A percentile compares a stretch with the other conserved stretches of the same genome.
These are phyloP conservation scores for Trichoderma parareesei DNA, from an alignment of 495 filamentous ascomycete species.

Conservation along the genomic window DNA sequence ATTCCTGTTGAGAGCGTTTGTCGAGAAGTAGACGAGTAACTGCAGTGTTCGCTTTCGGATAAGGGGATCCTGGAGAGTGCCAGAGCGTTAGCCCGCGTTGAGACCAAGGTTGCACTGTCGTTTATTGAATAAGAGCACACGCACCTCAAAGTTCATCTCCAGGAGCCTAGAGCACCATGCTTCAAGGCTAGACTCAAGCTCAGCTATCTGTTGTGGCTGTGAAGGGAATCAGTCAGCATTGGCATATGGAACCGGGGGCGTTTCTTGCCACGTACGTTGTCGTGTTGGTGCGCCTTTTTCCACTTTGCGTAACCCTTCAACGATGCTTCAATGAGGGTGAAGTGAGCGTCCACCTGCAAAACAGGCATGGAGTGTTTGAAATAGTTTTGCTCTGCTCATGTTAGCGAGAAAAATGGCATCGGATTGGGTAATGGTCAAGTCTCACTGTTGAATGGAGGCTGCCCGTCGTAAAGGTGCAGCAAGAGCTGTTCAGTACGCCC, in stretches of 20 bases:
- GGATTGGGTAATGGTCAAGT: neutral
- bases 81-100: slow-evolving; percentile 12
- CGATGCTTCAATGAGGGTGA: slow-evolving; percentile 82
- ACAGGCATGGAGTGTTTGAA: slow-evolving; percentile 69
- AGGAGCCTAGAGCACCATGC: slow-evolving; percentile 72
- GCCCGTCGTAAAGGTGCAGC: slow-evolving; percentile 63
- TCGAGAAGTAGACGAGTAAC: slow-evolving; percentile 76
- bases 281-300: slow-evolving; percentile 30
- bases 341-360: slow-evolving; percentile 79
- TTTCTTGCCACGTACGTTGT: neutral
- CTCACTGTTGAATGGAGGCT: slow-evolving; percentile 61
- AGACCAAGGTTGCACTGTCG: neutral
- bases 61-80: slow-evolving; percentile 58
- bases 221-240: slow-evolving; percentile 14
- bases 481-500: slow-evolving; percentile 64
- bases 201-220: slow-evolving; percentile 51
- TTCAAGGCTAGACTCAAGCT: slow-evolving; percentile 62
- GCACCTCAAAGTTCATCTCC: slow-evolving; percentile 64
- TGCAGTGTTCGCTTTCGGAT: slow-evolving; percentile 78
- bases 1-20: slow-evolving; percentile 68
- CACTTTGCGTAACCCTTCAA: slow-evolving; percentile 85
- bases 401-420: slow-evolving; percentile 22
- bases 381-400: slow-evolving; percentile 55
- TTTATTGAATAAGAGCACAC: neutral
- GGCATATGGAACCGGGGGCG: neutral